phyloP scores from a whole-genome alignment of 768 basidiomycete species.

The Cystobasidium onofrii region DNA sequence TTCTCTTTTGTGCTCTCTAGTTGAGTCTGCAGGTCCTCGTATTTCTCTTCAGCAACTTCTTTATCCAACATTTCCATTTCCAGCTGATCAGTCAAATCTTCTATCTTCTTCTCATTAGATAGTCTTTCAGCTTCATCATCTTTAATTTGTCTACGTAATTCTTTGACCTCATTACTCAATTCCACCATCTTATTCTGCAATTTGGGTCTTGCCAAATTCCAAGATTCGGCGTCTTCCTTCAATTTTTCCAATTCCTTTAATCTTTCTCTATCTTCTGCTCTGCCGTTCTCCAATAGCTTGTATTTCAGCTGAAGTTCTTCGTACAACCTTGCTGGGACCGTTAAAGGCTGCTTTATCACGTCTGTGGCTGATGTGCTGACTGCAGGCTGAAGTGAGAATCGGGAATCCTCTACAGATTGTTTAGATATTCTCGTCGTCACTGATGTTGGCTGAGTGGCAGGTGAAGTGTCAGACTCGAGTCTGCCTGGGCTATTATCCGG shows the following conservation, averaged over 20 bases:
- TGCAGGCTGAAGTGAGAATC: slow-evolving; percentile 10
- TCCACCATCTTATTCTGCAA: slow-evolving; percentile 50
- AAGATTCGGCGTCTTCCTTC: slow-evolving; percentile 73
- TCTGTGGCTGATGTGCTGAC: not conserved
- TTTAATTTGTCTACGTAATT: slow-evolving; percentile 47
- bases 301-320: slow-evolving; percentile 75
- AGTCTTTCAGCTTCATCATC: slow-evolving; percentile 66
- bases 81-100: slow-evolving; percentile 77
- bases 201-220: slow-evolving; percentile 76
- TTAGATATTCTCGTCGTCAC: not conserved
- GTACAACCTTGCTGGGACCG: slow-evolving; percentile 42
- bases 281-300: slow-evolving; percentile 74
- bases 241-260: slow-evolving; percentile 75
- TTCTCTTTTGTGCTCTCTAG: slow-evolving; percentile 70
- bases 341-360: not conserved
- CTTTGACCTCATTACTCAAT: slow-evolving; percentile 34
- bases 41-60: slow-evolving; percentile 89
- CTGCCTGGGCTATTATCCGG: not conserved
- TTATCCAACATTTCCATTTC: slow-evolving; percentile 94
- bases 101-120: slow-evolving; percentile 60
- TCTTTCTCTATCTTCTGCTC: slow-evolving; percentile 73
- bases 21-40: slow-evolving; percentile 69
- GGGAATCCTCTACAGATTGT: not conserved
- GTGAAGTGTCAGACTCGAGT: not conserved
- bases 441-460: not conserved